Conservation (phyloP, 257 asterid genomes). For the Solanum lycopersicoides region DNA sequence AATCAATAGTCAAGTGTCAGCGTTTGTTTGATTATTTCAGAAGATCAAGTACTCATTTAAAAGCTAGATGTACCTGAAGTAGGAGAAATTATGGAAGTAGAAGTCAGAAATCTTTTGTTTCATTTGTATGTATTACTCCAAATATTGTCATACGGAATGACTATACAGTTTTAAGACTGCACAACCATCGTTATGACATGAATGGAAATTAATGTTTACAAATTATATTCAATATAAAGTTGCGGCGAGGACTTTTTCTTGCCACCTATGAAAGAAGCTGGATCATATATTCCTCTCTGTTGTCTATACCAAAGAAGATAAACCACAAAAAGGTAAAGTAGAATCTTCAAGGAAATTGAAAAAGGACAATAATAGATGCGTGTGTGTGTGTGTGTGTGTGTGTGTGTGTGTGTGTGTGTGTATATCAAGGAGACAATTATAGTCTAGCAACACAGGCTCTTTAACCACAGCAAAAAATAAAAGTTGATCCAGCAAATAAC, state of each 20-base stretch:
- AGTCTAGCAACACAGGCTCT: background rate
- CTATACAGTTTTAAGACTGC: background rate
- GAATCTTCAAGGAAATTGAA: background rate
- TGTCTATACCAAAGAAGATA: background rate
- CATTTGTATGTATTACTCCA: background rate
- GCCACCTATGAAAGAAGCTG: background rate
- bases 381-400: rapidly evolving
- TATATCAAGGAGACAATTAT: background rate
- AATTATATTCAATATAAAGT: background rate
- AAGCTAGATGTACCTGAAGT: background rate
- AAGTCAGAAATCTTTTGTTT: background rate
- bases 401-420: no score
- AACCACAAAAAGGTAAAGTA: background rate
- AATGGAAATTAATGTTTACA: background rate
- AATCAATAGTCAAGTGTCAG: background rate
- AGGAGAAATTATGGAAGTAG: background rate
- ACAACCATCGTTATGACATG: background rate
- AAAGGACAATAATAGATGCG: background rate
- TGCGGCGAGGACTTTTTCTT: background rate
- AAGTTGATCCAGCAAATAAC: background rate
- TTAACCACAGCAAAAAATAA: background rate
- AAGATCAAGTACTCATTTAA: background rate
- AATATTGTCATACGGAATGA: background rate
- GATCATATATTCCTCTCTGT: background rate
- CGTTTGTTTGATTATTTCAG: background rate